A percentile compares a stretch with the other conserved stretches of the same genome.
phyloP scores from a whole-genome alignment of 768 basidiomycete genomes.

The Pulveroboletus sp. region DNA sequence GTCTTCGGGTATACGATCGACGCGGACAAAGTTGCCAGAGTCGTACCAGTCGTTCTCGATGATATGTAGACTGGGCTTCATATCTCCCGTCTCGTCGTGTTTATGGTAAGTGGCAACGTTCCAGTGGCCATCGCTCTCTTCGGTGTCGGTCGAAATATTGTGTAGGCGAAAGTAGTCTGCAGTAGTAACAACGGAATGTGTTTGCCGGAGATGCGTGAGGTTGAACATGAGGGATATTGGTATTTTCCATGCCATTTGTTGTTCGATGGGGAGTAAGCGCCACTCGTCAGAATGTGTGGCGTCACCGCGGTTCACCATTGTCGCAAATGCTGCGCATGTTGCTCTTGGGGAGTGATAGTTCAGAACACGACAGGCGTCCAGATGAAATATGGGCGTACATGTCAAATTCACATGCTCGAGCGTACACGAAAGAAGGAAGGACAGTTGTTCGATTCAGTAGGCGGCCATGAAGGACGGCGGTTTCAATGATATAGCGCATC shows the following conservation, averaged over 20 bases:
- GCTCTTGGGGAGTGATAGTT: conserved; percentile 13
- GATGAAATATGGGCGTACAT: conserved; percentile 14
- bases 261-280: conserved; percentile 35
- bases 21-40: conserved; percentile 30
- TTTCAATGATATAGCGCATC: conserved; percentile 51
- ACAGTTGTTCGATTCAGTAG: conserved; percentile 43
- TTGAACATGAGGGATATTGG: conserved; percentile 42
- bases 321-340: conserved; percentile 39
- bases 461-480: conserved; percentile 41
- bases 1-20: conserved; percentile 34
- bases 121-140: conserved; percentile 40
- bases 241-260: conserved; percentile 36
- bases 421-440: conserved; percentile 46
- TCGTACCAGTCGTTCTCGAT: conserved; percentile 42
- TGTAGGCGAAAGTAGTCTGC: conserved; percentile 44
- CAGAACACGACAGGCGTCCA: not conserved
- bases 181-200: conserved; percentile 37
- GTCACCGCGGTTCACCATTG: conserved; percentile 47
- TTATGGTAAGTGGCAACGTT: conserved; percentile 33
- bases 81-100: conserved; percentile 11
- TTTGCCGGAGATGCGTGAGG: conserved; percentile 35
- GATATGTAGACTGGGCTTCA: conserved; percentile 26
- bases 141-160: conserved; percentile 28
- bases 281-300: conserved; percentile 39
- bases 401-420: conserved; percentile 42